These are phyloP conservation scores for Salvia rosmarinus DNA, from an alignment of 257 asterid genomes.

Conservation along the genomic window DNA sequence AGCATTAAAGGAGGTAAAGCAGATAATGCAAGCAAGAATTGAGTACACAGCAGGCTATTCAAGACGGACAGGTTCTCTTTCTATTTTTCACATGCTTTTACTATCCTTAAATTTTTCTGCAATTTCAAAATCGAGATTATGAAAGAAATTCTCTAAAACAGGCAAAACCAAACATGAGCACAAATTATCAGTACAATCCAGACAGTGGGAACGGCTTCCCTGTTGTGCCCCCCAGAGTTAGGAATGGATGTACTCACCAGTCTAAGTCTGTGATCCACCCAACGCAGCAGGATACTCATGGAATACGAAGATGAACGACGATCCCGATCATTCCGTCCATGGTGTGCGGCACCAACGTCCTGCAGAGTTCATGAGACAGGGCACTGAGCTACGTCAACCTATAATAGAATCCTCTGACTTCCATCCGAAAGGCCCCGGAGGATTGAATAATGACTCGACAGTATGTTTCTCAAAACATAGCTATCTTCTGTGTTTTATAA, in stretches of 20 bases:
- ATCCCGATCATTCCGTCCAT: constrained; percentile 44
- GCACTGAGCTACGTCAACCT: constrained; percentile 42
- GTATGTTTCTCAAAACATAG: constrained; percentile 40
- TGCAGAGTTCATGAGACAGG: constrained; percentile 39
- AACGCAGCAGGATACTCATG: constrained; percentile 50
- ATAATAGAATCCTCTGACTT: constrained; percentile 37
- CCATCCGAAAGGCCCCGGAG: constrained; percentile 33
- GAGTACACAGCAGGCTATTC: constrained; percentile 30
- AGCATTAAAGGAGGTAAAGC: constrained; percentile 44
- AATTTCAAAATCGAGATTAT: too few species aligned
- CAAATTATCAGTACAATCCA: constrained; percentile 51
- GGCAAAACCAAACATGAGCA: constrained; percentile 51
- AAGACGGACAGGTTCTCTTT: constrained; percentile 44
- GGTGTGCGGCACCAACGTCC: constrained; percentile 36
- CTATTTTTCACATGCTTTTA: neutral
- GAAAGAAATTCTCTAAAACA: constrained; percentile 25
- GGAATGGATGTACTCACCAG: constrained; percentile 48
- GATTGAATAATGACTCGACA: constrained; percentile 39
- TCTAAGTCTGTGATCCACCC: constrained; percentile 76
- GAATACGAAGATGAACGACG: constrained; percentile 47
- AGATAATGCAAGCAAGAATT: constrained; percentile 32
- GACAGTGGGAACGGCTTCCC: constrained; percentile 66
- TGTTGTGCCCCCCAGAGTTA: constrained; percentile 61
- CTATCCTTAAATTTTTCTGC: neutral
- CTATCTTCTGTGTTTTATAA: constrained; percentile 12